These are phyloP conservation scores for Dendrocalamus sinicus DNA, from an alignment of 176 grass and related monocot species.

Conservation along the genomic window DNA sequence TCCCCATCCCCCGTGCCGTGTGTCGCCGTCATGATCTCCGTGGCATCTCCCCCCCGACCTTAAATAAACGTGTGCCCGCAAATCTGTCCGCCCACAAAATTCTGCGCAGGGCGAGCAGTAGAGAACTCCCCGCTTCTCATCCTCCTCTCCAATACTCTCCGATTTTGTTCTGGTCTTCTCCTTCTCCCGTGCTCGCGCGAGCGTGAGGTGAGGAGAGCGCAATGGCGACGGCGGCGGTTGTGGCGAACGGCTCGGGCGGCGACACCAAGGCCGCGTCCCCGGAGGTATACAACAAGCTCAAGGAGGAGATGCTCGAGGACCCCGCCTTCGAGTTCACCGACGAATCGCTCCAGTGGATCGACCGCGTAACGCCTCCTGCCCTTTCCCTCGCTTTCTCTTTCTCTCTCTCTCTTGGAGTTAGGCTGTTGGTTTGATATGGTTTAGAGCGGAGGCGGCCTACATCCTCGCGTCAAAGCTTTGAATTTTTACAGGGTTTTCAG, in stretches of 20 bases:
- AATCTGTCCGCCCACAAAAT: conserved; percentile 17
- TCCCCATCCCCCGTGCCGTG: not conserved
- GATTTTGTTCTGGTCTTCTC: not conserved
- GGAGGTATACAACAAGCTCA: conserved; percentile 73
- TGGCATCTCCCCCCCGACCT: conserved; percentile 33
- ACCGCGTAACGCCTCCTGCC: conserved; percentile 55
- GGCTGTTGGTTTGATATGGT: conserved; percentile 25
- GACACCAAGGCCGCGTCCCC: conserved; percentile 62
- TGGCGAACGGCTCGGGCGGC: conserved; percentile 48
- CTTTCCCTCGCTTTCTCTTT: not conserved
- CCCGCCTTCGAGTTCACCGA: conserved; percentile 95
- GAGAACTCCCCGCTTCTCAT: conserved; percentile 19
- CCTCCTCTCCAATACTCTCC: conserved; percentile 6
- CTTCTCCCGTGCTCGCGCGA: not conserved
- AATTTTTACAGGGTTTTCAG: conserved; percentile 5
- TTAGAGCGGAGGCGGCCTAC: not conserved
- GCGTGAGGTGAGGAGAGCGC: not conserved
- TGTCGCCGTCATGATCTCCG: not conserved
- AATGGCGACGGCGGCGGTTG: conserved; percentile 36
- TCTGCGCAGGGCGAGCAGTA: not conserved
- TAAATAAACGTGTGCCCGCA: conserved; percentile 43
- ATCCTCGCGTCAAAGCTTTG: conserved; percentile 20
- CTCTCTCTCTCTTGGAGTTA: not conserved
- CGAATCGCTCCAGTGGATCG: conserved; percentile 93
- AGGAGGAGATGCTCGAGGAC: conserved; percentile 86